Percentiles rank a stretch among this genome's conserved stretches.
Conservation (phyloP, 2,329 filamentous ascomycete genomes). For the Escovopsis weberi region DNA sequence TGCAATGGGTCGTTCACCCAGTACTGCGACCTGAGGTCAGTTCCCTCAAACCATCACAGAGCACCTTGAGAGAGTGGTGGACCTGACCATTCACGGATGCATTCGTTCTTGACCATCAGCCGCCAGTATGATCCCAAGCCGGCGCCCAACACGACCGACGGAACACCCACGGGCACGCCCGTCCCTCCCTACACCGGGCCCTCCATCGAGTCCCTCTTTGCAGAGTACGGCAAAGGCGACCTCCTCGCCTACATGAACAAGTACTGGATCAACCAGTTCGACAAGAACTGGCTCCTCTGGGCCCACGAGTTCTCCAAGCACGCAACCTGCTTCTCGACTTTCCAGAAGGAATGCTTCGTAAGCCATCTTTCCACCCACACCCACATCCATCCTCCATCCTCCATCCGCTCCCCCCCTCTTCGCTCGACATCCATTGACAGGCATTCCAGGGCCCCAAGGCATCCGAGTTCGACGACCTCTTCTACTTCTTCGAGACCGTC, state of each 20-base stretch:
- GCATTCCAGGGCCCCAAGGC: conserved; percentile 33
- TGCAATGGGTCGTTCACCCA: conserved; percentile 44
- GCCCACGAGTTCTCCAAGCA: conserved; percentile 55
- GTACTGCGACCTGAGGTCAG: conserved; percentile 44
- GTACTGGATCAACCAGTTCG: conserved; percentile 44
- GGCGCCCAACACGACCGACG: conserved; percentile 48
- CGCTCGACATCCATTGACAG: not conserved
- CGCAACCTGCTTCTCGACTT: conserved; percentile 52
- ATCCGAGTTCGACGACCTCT: conserved; percentile 40
- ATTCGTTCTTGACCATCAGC: conserved; percentile 8
- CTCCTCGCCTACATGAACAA: conserved; percentile 52
- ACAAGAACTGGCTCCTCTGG: conserved; percentile 47
- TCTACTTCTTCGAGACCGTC: conserved; percentile 48
- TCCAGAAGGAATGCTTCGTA: conserved; percentile 48
- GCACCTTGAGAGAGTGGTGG: too few relatives aligned
- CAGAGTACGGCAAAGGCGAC: conserved; percentile 41
- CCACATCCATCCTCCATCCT: too few relatives aligned
- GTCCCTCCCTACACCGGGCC: conserved; percentile 45
- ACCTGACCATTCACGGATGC: too few relatives aligned
- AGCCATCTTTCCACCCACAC: not conserved
- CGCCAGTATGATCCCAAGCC: conserved; percentile 50
- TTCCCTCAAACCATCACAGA: not conserved
- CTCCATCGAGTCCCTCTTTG: conserved; percentile 43
- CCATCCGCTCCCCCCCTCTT: not conserved
- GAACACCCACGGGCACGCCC: conserved; percentile 32